These are phyloP conservation scores for Alternaria dauci DNA, from an alignment of 2,329 filamentous ascomycete genomes.

Conservation along the genomic window DNA sequence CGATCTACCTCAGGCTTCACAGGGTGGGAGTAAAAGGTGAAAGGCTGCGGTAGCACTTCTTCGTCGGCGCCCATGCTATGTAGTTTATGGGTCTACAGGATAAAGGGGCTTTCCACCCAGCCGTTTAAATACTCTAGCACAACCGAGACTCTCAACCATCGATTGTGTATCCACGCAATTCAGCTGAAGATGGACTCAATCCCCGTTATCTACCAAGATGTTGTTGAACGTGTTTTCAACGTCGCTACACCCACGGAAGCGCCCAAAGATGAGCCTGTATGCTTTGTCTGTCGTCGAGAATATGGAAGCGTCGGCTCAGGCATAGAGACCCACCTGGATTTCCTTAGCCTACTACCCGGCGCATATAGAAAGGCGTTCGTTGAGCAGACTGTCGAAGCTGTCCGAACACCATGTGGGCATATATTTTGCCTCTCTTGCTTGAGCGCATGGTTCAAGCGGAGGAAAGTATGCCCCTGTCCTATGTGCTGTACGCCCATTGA, in stretches of 20 bases:
- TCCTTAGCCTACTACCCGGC: constrained; percentile 6
- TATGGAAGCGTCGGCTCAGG: constrained; percentile 1
- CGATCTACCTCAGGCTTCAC: not conserved
- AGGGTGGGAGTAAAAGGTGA: not conserved
- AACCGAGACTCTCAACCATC: not conserved
- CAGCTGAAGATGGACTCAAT: not conserved
- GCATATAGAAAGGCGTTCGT: not conserved
- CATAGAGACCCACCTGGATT: not conserved
- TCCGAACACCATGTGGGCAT: constrained; percentile 10
- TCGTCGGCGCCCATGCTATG: not conserved
- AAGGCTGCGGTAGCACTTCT: not conserved
- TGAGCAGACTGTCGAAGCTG: constrained; percentile 1
- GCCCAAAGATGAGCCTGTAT: constrained; percentile 1
- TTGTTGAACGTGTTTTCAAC: constrained; percentile 2
- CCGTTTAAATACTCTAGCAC: not conserved
- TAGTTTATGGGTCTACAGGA: not conserved
- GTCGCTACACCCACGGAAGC: not conserved
- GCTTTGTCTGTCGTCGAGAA: not conserved
- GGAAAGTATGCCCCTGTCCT: not conserved
- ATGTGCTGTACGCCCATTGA: constrained; percentile 7
- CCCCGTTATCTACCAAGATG: constrained; percentile 3
- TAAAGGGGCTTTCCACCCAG: not conserved
- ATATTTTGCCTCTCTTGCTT: constrained; percentile 9
- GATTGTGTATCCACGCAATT: not conserved
- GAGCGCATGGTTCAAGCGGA: constrained; percentile 4